Evolutionary conservation across 441 rosid genomes (phyloP), one percentile per base, ranked within the genome.

Genomic region (Gossypium gossypioides): DNA sequence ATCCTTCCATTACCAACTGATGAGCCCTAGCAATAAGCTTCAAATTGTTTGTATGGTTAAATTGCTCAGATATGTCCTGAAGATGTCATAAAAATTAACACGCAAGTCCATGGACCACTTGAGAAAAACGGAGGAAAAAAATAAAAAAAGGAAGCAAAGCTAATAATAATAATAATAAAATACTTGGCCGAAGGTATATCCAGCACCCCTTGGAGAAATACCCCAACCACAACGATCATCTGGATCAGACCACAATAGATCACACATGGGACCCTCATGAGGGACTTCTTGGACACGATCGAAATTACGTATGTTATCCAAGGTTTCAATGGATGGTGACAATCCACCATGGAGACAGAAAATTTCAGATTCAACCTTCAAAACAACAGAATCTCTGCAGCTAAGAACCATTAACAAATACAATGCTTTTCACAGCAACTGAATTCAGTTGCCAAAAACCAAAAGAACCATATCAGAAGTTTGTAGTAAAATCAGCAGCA

Each of bases 211-310:
- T 3, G 98, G 98, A 64, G 98, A 92, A 78, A 92, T 92, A 52
- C 98, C 98, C 98, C 96, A 92, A 70, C 97, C 98, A 82, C 98
- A 92, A 7, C 98, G 88, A 77, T 92, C 98, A 77, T 92, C 98
- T 1, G 98, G 98, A 72, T 91, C 98, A 58, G 98, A 93, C 98
- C 98, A 93, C 74, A 93, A 81, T 25, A 93, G 92, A 82, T 93
- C 98, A 72, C 98, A 93, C 98, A 93, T 93, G 16, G 98, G 98
- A 62, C 98, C 98, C 82, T 93, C 98, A 65, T 93, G 98, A 27
- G 98, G 98, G 76, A 93, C 98, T 86, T 93, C 96, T 89, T 93
- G 98, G 69, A 93, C 96, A 37, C 96, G 88, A 66, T 93, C 97
- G 78, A 93, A 93, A 74, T 87, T 93, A 2, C 98, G 89, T 37